Conservation (phyloP, 2,329 filamentous ascomycete genomes). For the Atkinsonella hypoxylon region DNA sequence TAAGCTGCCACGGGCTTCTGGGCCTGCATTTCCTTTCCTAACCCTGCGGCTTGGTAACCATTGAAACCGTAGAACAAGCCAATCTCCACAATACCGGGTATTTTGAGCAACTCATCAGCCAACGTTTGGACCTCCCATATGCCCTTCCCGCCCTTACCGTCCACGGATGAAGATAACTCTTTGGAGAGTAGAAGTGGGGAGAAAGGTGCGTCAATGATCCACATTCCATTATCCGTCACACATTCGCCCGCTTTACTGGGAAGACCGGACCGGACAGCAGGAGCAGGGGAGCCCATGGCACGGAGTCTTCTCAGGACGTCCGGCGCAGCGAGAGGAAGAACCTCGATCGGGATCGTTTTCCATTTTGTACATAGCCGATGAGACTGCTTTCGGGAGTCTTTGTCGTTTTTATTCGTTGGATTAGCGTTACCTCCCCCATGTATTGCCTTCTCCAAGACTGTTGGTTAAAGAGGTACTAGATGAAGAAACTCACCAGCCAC, state of each 20-base stretch:
- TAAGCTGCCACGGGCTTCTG: conserved; percentile 92
- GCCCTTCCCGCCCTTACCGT: conserved; percentile 39
- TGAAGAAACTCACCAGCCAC: conserved; percentile 52
- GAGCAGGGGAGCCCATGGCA: conserved; percentile 59
- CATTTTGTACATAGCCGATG: conserved; percentile 61
- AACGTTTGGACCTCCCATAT: conserved; percentile 72
- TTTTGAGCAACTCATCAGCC: conserved; percentile 61
- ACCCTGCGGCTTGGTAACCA: conserved; percentile 48
- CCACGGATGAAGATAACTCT: conserved; percentile 37
- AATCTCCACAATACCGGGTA: conserved; percentile 82
- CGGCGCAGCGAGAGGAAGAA: conserved; percentile 71
- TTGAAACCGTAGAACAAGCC: conserved; percentile 81
- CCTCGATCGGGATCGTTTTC: conserved; percentile 85
- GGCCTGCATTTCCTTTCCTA: conserved; percentile 51
- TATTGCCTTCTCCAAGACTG: background rate
- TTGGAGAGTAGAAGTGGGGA: conserved; percentile 52
- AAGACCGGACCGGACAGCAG: conserved; percentile 59
- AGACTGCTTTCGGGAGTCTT: conserved; percentile 85
- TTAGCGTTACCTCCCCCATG: conserved; percentile 1
- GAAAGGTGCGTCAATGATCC: conserved; percentile 91
- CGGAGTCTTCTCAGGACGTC: conserved; percentile 63
- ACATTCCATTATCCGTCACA: conserved; percentile 45
- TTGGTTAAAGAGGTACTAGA: background rate
- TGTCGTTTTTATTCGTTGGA: background rate
- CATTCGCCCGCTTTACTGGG: conserved; percentile 73